A percentile compares a stretch with the other conserved stretches of the same genome.
These are phyloP conservation scores for Podaxis sp. DNA, from an alignment of 768 basidiomycete species.

Conservation along the genomic window DNA sequence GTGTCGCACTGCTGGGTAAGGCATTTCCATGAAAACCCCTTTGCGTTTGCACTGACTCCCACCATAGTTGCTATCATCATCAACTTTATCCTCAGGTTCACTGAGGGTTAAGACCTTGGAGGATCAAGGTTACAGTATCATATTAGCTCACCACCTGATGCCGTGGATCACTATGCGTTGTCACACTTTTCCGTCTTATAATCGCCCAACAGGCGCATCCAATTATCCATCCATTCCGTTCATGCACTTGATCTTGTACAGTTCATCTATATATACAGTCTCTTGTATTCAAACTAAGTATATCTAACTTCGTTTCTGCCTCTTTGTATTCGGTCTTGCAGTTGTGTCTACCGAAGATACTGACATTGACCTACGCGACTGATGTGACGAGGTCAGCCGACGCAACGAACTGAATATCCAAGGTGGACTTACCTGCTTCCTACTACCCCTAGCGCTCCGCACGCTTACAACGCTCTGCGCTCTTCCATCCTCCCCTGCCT, in stretches of 20 bases:
- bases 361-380: constrained; percentile 68
- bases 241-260: not conserved
- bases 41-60: constrained; percentile 12
- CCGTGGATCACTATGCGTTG: no score
- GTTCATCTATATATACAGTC: not conserved
- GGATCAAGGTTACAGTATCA: not conserved
- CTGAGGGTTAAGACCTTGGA: constrained; percentile 31
- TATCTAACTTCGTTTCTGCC: constrained; percentile 53
- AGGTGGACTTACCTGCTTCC: constrained; percentile 54
- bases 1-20: constrained; percentile 76
- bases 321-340: constrained; percentile 52
- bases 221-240: not conserved
- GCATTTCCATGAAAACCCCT: constrained; percentile 8
- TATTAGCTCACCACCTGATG: no score
- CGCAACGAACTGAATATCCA: not conserved
- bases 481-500: constrained; percentile 45
- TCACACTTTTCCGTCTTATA: no score
- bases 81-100: constrained; percentile 85
- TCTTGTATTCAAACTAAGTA: not conserved
- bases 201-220: no score
- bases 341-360: constrained; percentile 75
- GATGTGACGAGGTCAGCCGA: not conserved
- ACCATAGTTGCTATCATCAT: constrained; percentile 73
- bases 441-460: constrained; percentile 46
- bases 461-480: constrained; percentile 66